Evolutionary conservation across 2,329 filamentous ascomycete species (phyloP).

Genomic region (Fusarium fracticaudum): DNA sequence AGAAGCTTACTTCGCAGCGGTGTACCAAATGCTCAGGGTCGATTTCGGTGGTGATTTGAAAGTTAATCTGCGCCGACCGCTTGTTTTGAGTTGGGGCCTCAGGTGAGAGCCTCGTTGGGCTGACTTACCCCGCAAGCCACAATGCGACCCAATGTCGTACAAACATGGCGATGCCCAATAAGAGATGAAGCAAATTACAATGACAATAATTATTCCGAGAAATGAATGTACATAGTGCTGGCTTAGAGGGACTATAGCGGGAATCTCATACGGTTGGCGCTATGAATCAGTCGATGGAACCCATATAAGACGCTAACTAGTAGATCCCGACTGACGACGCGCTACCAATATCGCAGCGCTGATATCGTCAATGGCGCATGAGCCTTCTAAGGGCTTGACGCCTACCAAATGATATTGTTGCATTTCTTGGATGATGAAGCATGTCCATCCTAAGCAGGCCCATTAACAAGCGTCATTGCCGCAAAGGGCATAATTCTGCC

Average conservation of each 20-base stretch:
- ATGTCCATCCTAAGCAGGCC: accelerated
- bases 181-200: accelerated
- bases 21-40: background rate
- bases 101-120: background rate
- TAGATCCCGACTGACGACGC: accelerated
- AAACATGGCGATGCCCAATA: background rate
- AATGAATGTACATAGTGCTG: background rate
- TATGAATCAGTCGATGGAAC: background rate
- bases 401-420: accelerated
- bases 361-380: accelerated
- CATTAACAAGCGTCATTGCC: accelerated
- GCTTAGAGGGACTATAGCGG: accelerated
- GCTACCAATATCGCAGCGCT: too few relatives aligned
- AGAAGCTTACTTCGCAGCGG: background rate
- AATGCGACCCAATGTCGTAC: background rate
- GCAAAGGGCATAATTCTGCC: background rate
- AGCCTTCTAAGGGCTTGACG: accelerated
- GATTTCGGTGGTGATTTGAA: background rate
- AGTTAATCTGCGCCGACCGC: accelerated
- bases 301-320: accelerated
- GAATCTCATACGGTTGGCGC: background rate
- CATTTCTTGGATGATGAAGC: background rate
- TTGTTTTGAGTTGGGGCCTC: background rate
- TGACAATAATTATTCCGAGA: accelerated
- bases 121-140: background rate